Percentiles rank a stretch among this genome's conserved stretches.
phyloP scores from a whole-genome alignment of 2,329 filamentous ascomycete genomes.

The Aspergillus carbonarius region DNA sequence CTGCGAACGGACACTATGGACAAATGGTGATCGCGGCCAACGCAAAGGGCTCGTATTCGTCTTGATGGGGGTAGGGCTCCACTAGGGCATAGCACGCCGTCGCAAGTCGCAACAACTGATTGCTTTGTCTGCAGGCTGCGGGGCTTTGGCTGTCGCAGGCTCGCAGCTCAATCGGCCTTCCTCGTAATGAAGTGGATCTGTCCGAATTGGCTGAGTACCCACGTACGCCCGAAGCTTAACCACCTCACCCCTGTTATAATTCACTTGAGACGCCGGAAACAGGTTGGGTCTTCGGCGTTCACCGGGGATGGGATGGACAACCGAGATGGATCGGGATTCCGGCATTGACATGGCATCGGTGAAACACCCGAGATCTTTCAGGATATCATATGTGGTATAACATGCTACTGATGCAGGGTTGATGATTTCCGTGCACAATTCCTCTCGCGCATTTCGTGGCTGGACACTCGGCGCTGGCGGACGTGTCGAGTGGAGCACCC shows the following conservation, averaged over 20 bases:
- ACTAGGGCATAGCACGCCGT: neutral
- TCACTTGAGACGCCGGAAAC: neutral
- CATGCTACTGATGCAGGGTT: too few relatives aligned
- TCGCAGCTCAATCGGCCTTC: neutral
- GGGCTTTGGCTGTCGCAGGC: neutral
- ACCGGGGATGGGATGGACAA: neutral
- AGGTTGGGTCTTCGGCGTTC: neutral
- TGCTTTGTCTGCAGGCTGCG: neutral
- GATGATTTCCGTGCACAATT: neutral
- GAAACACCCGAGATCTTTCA: neutral
- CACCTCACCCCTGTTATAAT: neutral
- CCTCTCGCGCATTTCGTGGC: neutral
- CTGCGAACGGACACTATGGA: neutral
- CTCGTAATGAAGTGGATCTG: neutral
- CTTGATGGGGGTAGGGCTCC: neutral
- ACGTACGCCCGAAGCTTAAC: neutral
- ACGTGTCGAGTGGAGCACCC: neutral
- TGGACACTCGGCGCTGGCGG: neutral
- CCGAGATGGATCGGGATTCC: neutral
- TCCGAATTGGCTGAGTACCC: neutral
- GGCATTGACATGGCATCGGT: neutral
- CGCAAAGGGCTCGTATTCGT: neutral
- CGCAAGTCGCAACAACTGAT: neutral
- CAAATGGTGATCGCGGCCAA: neutral
- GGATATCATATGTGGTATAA: neutral